These are phyloP conservation scores for Planoprotostelium fungivorum DNA, from an alignment of 78 protist genomes.

Conservation along the genomic window DNA sequence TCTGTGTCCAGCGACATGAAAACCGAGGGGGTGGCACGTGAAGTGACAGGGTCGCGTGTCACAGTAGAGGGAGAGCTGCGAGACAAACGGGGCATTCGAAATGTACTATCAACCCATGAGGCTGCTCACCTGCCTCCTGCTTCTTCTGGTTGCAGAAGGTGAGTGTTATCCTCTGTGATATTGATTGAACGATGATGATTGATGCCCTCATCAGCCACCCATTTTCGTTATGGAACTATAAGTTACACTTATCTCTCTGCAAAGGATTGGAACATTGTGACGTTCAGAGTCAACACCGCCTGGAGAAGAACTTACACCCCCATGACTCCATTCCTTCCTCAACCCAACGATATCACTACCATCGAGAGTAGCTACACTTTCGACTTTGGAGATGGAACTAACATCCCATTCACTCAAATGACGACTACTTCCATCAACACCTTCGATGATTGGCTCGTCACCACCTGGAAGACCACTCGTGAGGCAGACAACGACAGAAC, in stretches of 20 bases:
- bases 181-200: no score
- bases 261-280: neutral
- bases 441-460: neutral
- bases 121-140: no score
- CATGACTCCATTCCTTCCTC: neutral
- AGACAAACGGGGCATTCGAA: no score
- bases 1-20: no score
- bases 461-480: neutral
- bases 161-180: no score
- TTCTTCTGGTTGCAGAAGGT: no score
- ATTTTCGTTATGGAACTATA: neutral
- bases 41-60: no score
- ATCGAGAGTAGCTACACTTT: neutral
- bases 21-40: no score
- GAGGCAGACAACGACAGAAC: neutral
- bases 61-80: no score
- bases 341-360: neutral
- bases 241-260: neutral
- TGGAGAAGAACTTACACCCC: neutral
- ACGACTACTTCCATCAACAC: neutral
- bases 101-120: no score
- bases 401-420: neutral
- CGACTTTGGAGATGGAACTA: neutral
- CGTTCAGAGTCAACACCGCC: neutral
- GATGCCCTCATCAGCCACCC: no score